These are phyloP conservation scores for Neobulgaria alba DNA, from an alignment of 2,329 filamentous ascomycete genomes.

Conservation along the genomic window DNA sequence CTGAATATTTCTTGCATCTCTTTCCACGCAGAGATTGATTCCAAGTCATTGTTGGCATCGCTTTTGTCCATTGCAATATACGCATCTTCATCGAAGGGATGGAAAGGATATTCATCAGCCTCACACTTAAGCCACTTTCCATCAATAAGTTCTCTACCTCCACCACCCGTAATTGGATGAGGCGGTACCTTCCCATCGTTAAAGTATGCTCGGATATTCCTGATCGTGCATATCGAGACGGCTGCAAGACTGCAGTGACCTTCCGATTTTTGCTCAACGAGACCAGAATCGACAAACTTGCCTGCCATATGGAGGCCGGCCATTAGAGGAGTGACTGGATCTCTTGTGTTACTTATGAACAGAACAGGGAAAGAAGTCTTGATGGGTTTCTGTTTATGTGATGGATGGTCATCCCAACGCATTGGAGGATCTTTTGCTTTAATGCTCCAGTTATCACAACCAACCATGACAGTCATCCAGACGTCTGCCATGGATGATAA, in stretches of 20 bases:
- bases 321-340: conserved; percentile 31
- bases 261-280: conserved; percentile 23
- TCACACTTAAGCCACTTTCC: conserved; percentile 23
- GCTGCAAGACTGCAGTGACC: conserved; percentile 23
- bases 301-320: conserved; percentile 25
- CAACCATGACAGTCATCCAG: conserved; percentile 22
- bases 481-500: conserved; percentile 18
- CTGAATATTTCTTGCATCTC: conserved; percentile 10
- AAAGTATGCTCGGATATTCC: conserved; percentile 21
- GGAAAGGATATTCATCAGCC: conserved; percentile 23
- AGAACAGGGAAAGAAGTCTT: conserved; percentile 32
- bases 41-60: conserved; percentile 6
- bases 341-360: conserved; percentile 33
- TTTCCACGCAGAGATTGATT: conserved; percentile 9
- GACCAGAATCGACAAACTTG: conserved; percentile 22
- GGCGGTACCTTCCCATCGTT: conserved; percentile 20
- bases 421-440: conserved; percentile 21
- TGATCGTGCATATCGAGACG: conserved; percentile 20
- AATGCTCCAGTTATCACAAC: conserved; percentile 21
- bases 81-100: conserved; percentile 9
- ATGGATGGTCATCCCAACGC: conserved; percentile 24
- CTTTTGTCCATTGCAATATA: conserved; percentile 1
- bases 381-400: conserved; percentile 20
- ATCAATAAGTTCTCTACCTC: conserved; percentile 11
- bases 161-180: conserved; percentile 8